phyloP scores from a whole-genome alignment of 129 eudicot species.

The Ambrosia artemisiifolia region DNA sequence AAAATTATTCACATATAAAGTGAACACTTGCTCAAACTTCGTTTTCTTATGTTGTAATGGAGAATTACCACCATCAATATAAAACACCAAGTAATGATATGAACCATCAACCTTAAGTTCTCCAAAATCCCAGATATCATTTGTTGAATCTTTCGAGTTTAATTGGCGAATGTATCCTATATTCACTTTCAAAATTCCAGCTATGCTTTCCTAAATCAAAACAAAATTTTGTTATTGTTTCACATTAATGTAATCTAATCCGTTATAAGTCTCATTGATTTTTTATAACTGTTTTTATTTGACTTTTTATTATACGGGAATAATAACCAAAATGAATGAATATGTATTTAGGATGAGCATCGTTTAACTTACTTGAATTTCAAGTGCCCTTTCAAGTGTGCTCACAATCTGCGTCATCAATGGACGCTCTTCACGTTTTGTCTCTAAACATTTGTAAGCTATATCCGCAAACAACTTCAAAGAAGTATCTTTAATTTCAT shows the following conservation, averaged over 20 bases:
- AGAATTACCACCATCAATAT: background rate
- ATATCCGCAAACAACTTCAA: background rate
- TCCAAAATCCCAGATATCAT: no score
- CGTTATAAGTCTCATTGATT: background rate
- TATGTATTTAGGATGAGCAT: background rate
- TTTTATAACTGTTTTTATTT: no score
- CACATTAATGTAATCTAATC: background rate
- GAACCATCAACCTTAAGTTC: background rate
- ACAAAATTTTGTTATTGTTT: background rate
- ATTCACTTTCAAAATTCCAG: background rate
- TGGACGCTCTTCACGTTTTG: background rate
- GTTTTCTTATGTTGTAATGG: background rate
- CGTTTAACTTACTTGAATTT: background rate
- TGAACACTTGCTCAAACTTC: background rate
- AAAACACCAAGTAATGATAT: background rate
- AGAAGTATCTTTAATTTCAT: background rate
- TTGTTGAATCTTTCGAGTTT: no score
- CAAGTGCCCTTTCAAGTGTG: background rate
- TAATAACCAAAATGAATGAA: no score
- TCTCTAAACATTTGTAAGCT: background rate
- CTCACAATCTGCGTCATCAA: background rate
- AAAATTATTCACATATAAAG: background rate
- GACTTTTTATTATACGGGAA: no score
- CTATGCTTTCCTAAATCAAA: background rate
- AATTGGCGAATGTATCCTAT: no score